Conservation (phyloP, 345 rosid genomes). For the Populus nigra region DNA sequence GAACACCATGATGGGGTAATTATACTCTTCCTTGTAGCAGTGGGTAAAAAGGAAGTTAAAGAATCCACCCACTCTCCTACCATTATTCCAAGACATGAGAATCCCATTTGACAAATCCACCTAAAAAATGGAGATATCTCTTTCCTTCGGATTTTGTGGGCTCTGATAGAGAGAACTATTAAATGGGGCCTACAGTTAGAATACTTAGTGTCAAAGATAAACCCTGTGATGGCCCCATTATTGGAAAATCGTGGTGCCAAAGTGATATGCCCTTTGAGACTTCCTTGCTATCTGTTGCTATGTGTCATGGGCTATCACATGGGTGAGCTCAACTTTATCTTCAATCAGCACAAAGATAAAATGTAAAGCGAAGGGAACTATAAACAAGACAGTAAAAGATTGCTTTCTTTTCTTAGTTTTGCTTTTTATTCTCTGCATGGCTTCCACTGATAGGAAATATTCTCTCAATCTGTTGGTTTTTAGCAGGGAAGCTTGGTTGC, state of each 20-base stretch:
- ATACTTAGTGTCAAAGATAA: conserved; percentile 48
- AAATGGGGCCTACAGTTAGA: conserved; percentile 38
- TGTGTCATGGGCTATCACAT: conserved; percentile 47
- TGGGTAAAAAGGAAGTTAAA: conserved; percentile 22
- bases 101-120: conserved; percentile 38
- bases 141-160: conserved; percentile 68
- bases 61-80: conserved; percentile 13
- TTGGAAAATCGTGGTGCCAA: conserved; percentile 43
- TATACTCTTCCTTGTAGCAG: conserved; percentile 24
- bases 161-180: conserved; percentile 23
- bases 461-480: conserved; percentile 41
- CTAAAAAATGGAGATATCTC: conserved; percentile 46
- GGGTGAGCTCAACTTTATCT: conserved; percentile 37
- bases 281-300: conserved; percentile 28
- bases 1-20: conserved; percentile 59
- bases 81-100: conserved; percentile 30
- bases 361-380: conserved; percentile 30
- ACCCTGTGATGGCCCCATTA: conserved; percentile 39
- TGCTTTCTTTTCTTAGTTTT: conserved; percentile 35
- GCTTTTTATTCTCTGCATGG: conserved; percentile 46
- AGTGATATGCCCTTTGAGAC: conserved; percentile 33
- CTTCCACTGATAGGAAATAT: conserved; percentile 47
- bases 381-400: conserved; percentile 43
- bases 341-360: conserved; percentile 16
- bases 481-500: conserved; percentile 93